These are phyloP conservation scores for Neonectria coccinea DNA, from an alignment of 2,329 filamentous ascomycete genomes.

Conservation along the genomic window DNA sequence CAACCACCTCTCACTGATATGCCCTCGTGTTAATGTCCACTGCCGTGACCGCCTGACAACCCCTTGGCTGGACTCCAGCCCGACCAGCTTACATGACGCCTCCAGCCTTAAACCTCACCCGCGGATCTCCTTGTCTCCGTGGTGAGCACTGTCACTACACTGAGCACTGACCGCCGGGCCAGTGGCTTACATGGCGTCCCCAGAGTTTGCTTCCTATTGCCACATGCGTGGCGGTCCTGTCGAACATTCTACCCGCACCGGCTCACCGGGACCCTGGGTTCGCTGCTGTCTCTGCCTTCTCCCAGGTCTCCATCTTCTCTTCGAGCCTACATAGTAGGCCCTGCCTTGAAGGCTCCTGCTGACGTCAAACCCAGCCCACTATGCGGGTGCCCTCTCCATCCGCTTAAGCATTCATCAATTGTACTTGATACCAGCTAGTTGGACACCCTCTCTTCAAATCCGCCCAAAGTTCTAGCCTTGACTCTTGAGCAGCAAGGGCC, in stretches of 20 bases:
- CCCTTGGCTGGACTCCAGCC: slow-evolving; percentile 12
- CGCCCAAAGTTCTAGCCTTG: slow-evolving; percentile 33
- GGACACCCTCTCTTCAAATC: slow-evolving; percentile 34
- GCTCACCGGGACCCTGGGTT: slow-evolving; percentile 33
- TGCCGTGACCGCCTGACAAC: slow-evolving; percentile 34
- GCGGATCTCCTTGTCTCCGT: slow-evolving; percentile 14
- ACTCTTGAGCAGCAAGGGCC: slow-evolving; percentile 23
- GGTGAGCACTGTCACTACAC: background rate
- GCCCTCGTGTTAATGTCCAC: slow-evolving; percentile 36
- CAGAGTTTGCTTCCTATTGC: slow-evolving; percentile 33
- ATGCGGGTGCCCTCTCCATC: slow-evolving; percentile 22
- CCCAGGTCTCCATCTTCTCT: slow-evolving; percentile 19
- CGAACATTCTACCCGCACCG: slow-evolving; percentile 38
- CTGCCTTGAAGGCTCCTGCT: slow-evolving; percentile 20
- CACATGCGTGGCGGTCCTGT: slow-evolving; percentile 37
- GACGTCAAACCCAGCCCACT: slow-evolving; percentile 29
- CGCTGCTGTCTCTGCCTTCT: slow-evolving; percentile 28
- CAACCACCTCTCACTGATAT: slow-evolving; percentile 24
- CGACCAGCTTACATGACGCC: slow-evolving; percentile 17
- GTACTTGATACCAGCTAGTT: slow-evolving; percentile 28
- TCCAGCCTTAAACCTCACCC: slow-evolving; percentile 6
- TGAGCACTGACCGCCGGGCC: background rate
- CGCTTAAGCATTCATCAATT: slow-evolving; percentile 36
- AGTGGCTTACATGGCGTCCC: slow-evolving; percentile 41
- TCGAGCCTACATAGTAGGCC: slow-evolving; percentile 23